phyloP scores from a whole-genome alignment of 352 stramenopile species.

The Phytophthora sojae region DNA sequence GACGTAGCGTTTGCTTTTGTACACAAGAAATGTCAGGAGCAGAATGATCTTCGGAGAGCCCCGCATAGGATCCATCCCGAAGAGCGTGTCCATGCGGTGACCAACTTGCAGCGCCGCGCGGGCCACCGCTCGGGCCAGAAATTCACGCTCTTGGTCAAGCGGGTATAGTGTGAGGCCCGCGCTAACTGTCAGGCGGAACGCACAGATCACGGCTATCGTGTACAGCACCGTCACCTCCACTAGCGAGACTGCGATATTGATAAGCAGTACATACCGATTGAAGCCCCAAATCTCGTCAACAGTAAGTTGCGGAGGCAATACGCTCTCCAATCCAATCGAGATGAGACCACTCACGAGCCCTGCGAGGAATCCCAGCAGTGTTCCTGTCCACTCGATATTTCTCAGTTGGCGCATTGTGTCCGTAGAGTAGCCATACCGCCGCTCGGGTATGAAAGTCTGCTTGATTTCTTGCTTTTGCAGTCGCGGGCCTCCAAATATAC shows the following conservation, averaged over 20 bases:
- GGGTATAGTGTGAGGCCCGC: conserved; percentile 55
- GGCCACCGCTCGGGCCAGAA: conserved; percentile 54
- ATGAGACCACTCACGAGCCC: conserved; percentile 48
- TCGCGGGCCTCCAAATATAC: neutral
- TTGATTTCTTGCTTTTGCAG: conserved; percentile 6
- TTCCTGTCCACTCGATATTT: conserved; percentile 42
- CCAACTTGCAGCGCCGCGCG: conserved; percentile 57
- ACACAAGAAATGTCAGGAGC: conserved; percentile 50
- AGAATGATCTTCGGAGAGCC: conserved; percentile 50
- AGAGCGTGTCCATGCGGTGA: conserved; percentile 50
- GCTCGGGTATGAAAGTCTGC: neutral
- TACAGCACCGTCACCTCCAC: conserved; percentile 58
- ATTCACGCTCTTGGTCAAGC: conserved; percentile 57
- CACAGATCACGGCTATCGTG: conserved; percentile 43
- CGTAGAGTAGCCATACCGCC: conserved; percentile 36
- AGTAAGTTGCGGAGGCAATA: conserved; percentile 21
- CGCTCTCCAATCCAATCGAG: conserved; percentile 46
- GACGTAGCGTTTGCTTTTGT: conserved; percentile 62
- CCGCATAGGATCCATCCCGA: conserved; percentile 63
- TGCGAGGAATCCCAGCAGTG: conserved; percentile 31
- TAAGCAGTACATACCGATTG: conserved; percentile 42
- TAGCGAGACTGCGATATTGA: conserved; percentile 61
- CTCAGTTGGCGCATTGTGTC: conserved; percentile 35
- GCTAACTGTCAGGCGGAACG: conserved; percentile 54
- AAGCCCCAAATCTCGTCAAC: conserved; percentile 26